Evolutionary conservation across 2,329 filamentous ascomycete species (phyloP).

Genomic region (Aureobasidium subglaciale): DNA sequence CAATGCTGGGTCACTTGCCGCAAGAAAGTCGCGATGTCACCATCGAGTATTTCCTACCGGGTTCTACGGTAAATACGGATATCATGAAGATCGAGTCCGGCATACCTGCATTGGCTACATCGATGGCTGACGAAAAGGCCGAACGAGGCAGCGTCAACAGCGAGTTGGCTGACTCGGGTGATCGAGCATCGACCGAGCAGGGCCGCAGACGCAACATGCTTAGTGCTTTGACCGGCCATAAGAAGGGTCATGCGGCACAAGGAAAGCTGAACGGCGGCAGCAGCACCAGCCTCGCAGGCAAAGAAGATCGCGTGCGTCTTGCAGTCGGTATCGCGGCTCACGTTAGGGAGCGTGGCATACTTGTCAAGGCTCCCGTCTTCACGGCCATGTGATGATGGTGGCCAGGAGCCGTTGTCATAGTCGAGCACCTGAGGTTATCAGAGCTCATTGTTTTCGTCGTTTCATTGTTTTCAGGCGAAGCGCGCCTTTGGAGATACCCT

Average conservation of each 20-base stretch:
- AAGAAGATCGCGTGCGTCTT: slow-evolving; percentile 42
- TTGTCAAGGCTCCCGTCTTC: slow-evolving; percentile 40
- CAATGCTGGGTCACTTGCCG: slow-evolving; percentile 77
- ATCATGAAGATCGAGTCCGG: slow-evolving; percentile 77
- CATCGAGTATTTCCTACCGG: slow-evolving; percentile 77
- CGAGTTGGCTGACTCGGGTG: slow-evolving; percentile 26
- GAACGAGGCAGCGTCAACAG: slow-evolving; percentile 34
- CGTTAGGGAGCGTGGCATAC: slow-evolving; percentile 41
- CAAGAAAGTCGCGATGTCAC: slow-evolving; percentile 86
- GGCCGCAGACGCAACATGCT: slow-evolving; percentile 36
- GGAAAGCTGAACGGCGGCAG: slow-evolving; percentile 30
- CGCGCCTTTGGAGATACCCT: slow-evolving; percentile 11
- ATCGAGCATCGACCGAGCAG: slow-evolving; percentile 17
- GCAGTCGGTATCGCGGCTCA: slow-evolving; percentile 41
- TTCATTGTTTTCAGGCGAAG: slow-evolving; percentile 2
- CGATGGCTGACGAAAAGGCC: slow-evolving; percentile 35
- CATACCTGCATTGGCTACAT: slow-evolving; percentile 40
- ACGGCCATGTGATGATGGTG: not conserved
- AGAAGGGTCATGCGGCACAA: slow-evolving; percentile 28
- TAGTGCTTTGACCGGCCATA: slow-evolving; percentile 32
- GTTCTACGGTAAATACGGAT: slow-evolving; percentile 59
- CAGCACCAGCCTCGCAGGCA: slow-evolving; percentile 33
- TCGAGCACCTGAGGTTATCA: not conserved
- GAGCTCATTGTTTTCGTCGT: not conserved
- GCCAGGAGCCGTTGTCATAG: not conserved